Base-by-base conservation (phyloP, 345 rosid genomes). In the Eutrema yunnanense region DNA sequence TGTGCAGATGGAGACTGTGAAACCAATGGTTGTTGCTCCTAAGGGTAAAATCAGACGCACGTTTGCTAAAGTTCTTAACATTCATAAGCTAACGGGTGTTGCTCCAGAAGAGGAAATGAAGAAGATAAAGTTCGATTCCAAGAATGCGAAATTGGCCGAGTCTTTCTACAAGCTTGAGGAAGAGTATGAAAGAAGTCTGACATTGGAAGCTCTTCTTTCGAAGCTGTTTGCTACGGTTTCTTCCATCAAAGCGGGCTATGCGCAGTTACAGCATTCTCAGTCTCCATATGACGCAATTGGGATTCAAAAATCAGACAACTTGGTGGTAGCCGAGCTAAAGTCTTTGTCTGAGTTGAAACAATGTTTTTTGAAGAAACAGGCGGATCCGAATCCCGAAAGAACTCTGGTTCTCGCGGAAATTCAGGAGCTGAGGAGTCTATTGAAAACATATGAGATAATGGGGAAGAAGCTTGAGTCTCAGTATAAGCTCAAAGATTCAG, bases 201-300 rank as follows among this genome's bases (percentile, higher is more conserved):
- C 86, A 30, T 41, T 84, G 69, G 96, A 92, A 77, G 96, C 93
- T 6, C 84, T 83, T 72, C 76, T 85, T 11, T 89, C 96, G 0
- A 92, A 84, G 74, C 74, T 88, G 22, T 95, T 90, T 62, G 93
- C 99, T 2, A 74, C 86, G 44, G 60, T 87, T 80, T 95, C 97
- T 3, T 82, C 92, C n/a, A 74, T 85, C 40, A 95, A 95, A 79
- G 92, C 99, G 0, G 83, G 82, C 0, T 95, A 95, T 72, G 89
- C 90, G 11, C 92, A 88, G 77, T 70, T 95, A 32, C 99, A 95
- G 79, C 78, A 71, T 58, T 79, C 90, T 2, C 97, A 95, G 80
- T 86, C 96, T 54, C 99, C 99, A 2, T 95, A 90, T 56, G 93
- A 95, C 66, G 81, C 84, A 0, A 96, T 84, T 0, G 90, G 87